Conservation (phyloP, 2,329 filamentous ascomycete genomes). For the Verticillium nubilum region DNA sequence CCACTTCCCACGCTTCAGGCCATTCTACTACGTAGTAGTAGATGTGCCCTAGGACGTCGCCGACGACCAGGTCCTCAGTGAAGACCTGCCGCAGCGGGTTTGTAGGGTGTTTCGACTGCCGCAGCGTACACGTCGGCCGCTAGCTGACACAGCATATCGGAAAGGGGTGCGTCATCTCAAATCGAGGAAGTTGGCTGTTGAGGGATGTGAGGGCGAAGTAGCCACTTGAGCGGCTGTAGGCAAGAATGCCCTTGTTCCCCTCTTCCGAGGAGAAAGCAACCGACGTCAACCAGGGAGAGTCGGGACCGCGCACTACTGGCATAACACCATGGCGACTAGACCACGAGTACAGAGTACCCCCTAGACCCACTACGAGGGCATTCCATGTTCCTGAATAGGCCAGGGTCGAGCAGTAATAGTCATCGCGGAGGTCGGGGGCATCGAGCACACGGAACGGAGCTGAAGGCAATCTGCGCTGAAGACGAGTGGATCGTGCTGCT, state of each 20-base stretch:
- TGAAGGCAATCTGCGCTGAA: constrained; percentile 44
- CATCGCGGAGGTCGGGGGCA: constrained; percentile 82
- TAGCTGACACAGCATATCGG: constrained; percentile 78
- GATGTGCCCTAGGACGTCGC: constrained; percentile 75
- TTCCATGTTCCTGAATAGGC: constrained; percentile 74
- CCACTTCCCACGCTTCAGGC: constrained; percentile 60
- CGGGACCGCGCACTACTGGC: constrained; percentile 23
- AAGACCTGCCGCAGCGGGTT: constrained; percentile 45
- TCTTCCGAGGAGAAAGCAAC: constrained; percentile 81
- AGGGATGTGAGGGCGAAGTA: constrained; percentile 74
- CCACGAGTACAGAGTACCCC: constrained; percentile 80
- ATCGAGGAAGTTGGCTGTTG: constrained; percentile 63
- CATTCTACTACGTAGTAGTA: constrained; percentile 92
- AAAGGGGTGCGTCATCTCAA: constrained; percentile 66
- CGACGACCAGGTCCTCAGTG: constrained; percentile 80
- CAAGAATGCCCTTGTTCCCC: constrained; percentile 75
- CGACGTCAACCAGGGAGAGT: constrained; percentile 69
- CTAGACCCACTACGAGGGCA: constrained; percentile 78
- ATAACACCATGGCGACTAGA: constrained; percentile 32
- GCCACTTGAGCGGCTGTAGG: constrained; percentile 75
- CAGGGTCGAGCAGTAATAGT: constrained; percentile 90
- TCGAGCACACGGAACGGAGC: constrained; percentile 83
- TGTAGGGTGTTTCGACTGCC: constrained; percentile 45
- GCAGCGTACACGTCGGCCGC: constrained; percentile 56
- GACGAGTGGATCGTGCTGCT: not conserved